Evolutionary conservation across 495 filamentous ascomycete genomes (phyloP).

Genomic region (Apiosordaria backusii): DNA sequence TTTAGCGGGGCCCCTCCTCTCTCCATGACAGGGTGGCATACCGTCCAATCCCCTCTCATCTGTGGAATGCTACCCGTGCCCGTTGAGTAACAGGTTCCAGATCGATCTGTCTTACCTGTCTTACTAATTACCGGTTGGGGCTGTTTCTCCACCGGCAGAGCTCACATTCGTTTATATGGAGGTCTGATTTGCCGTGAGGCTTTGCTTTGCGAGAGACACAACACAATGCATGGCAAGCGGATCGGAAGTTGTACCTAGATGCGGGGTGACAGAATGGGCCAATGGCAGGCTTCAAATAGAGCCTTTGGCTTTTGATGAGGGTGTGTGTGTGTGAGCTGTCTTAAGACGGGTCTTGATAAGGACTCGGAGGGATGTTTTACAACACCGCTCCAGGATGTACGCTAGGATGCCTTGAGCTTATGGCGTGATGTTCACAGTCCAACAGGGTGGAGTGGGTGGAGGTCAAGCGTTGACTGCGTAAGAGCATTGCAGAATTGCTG

Average conservation of each 20-base stretch:
- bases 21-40: neutral
- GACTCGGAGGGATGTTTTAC: too few species aligned
- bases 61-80: neutral
- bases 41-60: neutral
- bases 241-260: neutral
- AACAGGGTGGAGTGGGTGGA: too few species aligned
- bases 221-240: neutral
- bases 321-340: too few species aligned
- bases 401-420: too few species aligned
- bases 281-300: neutral
- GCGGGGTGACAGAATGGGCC: neutral
- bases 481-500: too few species aligned
- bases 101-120: neutral
- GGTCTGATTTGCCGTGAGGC: neutral
- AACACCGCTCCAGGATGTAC: too few species aligned
- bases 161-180: neutral
- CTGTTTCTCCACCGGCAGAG: neutral
- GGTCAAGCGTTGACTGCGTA: too few species aligned
- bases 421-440: too few species aligned
- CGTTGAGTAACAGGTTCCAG: neutral
- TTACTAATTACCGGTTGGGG: too few species aligned
- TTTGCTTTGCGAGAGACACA: neutral
- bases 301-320: neutral
- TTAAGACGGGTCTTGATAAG: too few species aligned
- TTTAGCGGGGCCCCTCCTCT: neutral